A percentile compares a stretch with the other conserved stretches of the same genome.
Conservation (phyloP, 306 rosid species). For the Rosa multiflora region DNA sequence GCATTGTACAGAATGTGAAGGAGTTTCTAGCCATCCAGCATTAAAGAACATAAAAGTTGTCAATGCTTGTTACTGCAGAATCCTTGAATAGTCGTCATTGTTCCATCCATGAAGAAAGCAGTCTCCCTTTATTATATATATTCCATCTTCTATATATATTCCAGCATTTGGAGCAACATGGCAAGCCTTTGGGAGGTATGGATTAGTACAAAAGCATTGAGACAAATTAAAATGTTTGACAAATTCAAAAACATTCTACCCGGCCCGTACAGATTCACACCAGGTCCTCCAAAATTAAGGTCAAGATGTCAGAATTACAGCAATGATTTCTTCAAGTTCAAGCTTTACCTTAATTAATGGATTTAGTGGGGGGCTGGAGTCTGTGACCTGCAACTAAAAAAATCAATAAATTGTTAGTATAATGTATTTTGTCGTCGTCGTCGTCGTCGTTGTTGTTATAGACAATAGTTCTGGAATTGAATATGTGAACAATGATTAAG, state of each 20-base stretch:
- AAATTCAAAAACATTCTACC: background rate
- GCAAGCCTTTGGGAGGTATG: background rate
- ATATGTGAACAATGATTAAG: background rate
- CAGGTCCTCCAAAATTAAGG: background rate
- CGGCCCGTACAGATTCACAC: background rate
- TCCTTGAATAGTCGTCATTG: background rate
- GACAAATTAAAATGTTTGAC: background rate
- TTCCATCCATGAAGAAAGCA: background rate
- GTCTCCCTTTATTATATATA: background rate
- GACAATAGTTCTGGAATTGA: background rate
- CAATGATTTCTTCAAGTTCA: background rate
- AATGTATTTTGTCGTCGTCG: no score
- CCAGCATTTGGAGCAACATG: constrained; percentile 3
- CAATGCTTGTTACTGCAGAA: background rate
- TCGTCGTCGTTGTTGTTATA: no score
- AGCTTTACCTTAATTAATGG: background rate
- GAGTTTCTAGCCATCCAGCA: constrained; percentile 22
- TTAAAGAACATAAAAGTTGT: constrained; percentile 3
- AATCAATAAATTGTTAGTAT: no score
- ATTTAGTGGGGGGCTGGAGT: background rate
- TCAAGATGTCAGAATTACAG: background rate
- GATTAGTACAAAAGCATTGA: background rate
- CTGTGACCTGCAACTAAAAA: no score
- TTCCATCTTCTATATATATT: background rate
- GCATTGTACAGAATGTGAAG: constrained; percentile 40